These are phyloP conservation scores for Cucumis cinereus DNA, from an alignment of 306 rosid genomes.

Conservation along the genomic window DNA sequence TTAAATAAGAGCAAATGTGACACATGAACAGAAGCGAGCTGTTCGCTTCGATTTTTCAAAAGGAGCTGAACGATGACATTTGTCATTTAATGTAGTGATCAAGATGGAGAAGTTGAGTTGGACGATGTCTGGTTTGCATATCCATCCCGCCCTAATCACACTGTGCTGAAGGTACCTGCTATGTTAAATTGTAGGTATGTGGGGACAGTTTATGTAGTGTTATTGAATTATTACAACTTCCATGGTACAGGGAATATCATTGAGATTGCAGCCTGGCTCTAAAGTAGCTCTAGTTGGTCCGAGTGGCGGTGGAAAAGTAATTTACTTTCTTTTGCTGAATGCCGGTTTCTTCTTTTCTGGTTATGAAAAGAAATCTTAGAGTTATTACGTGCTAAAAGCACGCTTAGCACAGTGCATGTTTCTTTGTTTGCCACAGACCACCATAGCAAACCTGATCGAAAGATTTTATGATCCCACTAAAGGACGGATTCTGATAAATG, in stretches of 20 bases:
- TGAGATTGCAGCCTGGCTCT: slow-evolving; percentile 56
- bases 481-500: slow-evolving; percentile 58
- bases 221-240: neutral
- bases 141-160: slow-evolving; percentile 72
- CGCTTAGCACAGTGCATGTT: neutral
- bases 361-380: neutral
- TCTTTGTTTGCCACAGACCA: slow-evolving; percentile 44
- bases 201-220: neutral
- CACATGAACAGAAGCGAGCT: neutral
- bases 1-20: neutral
- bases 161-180: slow-evolving; percentile 50
- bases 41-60: neutral
- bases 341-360: neutral
- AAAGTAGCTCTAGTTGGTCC: slow-evolving; percentile 92
- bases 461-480: slow-evolving; percentile 76
- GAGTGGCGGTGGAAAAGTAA: slow-evolving; percentile 85
- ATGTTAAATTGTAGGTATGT: neutral
- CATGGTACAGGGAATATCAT: slow-evolving; percentile 48
- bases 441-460: slow-evolving; percentile 82
- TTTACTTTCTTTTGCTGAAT: neutral
- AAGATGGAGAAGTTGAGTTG: slow-evolving; percentile 66
- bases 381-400: neutral
- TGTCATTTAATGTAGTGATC: slow-evolving; percentile 34
- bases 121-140: slow-evolving; percentile 80
- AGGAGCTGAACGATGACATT: neutral